Evolutionary conservation across 768 basidiomycete genomes (phyloP).

Genomic region (Steccherinum ochraceum): DNA sequence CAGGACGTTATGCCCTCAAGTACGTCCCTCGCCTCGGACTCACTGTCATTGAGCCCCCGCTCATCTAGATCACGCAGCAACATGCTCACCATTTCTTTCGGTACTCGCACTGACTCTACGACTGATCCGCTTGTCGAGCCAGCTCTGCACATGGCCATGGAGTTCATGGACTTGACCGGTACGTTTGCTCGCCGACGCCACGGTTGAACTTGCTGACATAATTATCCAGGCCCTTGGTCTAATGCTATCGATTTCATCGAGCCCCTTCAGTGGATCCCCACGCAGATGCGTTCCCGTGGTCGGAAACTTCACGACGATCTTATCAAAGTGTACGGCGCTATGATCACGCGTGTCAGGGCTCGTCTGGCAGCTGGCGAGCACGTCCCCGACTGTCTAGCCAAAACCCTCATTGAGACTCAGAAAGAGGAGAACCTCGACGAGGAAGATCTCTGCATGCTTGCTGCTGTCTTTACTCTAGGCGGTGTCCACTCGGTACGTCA

Average conservation of each 20-base stretch:
- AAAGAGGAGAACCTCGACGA: slow-evolving; percentile 29
- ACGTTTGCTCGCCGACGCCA: slow-evolving; percentile 4
- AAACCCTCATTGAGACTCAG: slow-evolving; percentile 24
- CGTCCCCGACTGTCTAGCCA: slow-evolving; percentile 38
- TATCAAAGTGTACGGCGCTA: slow-evolving; percentile 31
- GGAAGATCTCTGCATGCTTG: slow-evolving; percentile 34
- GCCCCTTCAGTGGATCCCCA: slow-evolving; percentile 34
- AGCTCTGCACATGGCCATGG: slow-evolving; percentile 33
- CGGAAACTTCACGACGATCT: slow-evolving; percentile 32
- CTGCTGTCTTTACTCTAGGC: slow-evolving; percentile 37
- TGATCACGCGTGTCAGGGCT: slow-evolving; percentile 31
- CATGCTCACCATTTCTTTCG: slow-evolving; percentile 39
- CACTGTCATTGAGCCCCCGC: neutral
- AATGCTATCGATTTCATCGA: slow-evolving; percentile 40
- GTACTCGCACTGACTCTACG: slow-evolving; percentile 32
- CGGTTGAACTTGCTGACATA: neutral
- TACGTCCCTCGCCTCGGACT: neutral
- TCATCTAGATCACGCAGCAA: slow-evolving; percentile 16
- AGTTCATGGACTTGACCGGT: slow-evolving; percentile 32
- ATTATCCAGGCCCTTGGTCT: slow-evolving; percentile 34
- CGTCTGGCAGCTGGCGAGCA: slow-evolving; percentile 30
- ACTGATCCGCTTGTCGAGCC: slow-evolving; percentile 30
- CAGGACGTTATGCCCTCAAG: slow-evolving; percentile 28
- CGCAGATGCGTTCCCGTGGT: slow-evolving; percentile 31
- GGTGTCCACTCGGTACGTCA: slow-evolving; percentile 36